Percentiles rank a stretch among this genome's conserved stretches.
phyloP scores from a whole-genome alignment of 2,329 filamentous ascomycete genomes.

The Colletotrichum camelliae region DNA sequence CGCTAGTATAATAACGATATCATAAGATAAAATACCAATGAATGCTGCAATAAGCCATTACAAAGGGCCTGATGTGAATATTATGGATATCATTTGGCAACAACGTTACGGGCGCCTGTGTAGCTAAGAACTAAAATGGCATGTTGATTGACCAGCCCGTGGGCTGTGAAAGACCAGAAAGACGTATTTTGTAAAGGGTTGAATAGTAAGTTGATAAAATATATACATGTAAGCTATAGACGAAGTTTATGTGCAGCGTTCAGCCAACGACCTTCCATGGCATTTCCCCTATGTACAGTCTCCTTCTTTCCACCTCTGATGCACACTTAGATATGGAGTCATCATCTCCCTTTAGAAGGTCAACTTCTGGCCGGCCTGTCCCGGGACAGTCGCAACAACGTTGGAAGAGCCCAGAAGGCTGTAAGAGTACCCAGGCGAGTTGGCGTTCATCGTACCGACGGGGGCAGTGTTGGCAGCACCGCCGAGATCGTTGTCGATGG shows the following conservation, averaged over 20 bases:
- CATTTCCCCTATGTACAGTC: neutral
- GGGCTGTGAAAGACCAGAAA: neutral
- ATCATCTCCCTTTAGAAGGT: slow-evolving; percentile 5
- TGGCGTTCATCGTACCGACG: slow-evolving; percentile 47
- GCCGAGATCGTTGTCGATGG: slow-evolving; percentile 15
- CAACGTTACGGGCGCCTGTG: neutral
- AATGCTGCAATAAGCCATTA: neutral
- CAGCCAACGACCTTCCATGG: neutral
- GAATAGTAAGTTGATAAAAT: neutral
- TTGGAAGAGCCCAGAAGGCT: slow-evolving; percentile 44
- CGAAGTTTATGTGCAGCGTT: neutral
- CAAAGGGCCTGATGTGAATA: neutral
- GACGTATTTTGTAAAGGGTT: neutral
- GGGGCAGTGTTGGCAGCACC: slow-evolving; percentile 12
- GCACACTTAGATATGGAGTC: neutral
- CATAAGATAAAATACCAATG: neutral
- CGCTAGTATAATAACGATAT: neutral
- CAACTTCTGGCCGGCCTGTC: slow-evolving; percentile 38
- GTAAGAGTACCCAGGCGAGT: slow-evolving; percentile 56
- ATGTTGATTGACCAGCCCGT: neutral
- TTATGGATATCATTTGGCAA: neutral
- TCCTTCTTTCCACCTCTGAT: neutral
- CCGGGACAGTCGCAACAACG: slow-evolving; percentile 45
- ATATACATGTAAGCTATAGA: neutral
- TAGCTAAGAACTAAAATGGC: neutral